Evolutionary conservation across 352 stramenopile species (phyloP).

Genomic region (Plasmopara viticola): DNA sequence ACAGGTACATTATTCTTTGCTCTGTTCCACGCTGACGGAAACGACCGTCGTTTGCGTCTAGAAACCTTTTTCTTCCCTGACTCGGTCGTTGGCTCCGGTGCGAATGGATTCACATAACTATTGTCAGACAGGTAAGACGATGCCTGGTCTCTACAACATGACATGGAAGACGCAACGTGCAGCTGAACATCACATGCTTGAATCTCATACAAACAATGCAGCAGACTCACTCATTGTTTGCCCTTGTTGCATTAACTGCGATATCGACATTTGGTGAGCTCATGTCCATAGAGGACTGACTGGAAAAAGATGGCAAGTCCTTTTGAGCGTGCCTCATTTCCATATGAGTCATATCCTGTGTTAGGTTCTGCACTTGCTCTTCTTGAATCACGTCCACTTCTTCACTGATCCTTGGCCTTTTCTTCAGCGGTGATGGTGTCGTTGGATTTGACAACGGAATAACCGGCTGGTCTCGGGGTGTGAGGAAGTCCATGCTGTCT

Average conservation of each 20-base stretch:
- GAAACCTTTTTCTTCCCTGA: slow-evolving; percentile 52
- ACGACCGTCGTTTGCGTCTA: slow-evolving; percentile 60
- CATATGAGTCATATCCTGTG: slow-evolving; percentile 75
- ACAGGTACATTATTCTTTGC: slow-evolving; percentile 29
- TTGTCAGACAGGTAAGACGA: slow-evolving; percentile 28
- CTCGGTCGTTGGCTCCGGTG: slow-evolving; percentile 42
- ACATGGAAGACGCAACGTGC: slow-evolving; percentile 10
- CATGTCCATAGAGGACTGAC: slow-evolving; percentile 39
- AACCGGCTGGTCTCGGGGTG: slow-evolving; percentile 74
- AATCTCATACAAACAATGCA: background rate
- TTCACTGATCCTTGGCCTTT: slow-evolving; percentile 43
- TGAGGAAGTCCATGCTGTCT: slow-evolving; percentile 83
- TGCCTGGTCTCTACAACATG: slow-evolving; percentile 18
- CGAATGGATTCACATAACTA: slow-evolving; percentile 67
- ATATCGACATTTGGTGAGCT: slow-evolving; percentile 28
- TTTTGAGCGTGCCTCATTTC: slow-evolving; percentile 35
- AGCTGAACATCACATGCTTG: slow-evolving; percentile 7
- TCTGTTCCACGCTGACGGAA: slow-evolving; percentile 39
- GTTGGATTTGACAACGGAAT: slow-evolving; percentile 76
- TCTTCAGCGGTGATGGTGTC: slow-evolving; percentile 78
- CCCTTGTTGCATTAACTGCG: slow-evolving; percentile 24
- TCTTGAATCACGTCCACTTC: slow-evolving; percentile 37
- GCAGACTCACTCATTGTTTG: slow-evolving; percentile 24
- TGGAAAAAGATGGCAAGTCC: slow-evolving; percentile 42
- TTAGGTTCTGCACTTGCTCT: slow-evolving; percentile 63